Percentiles rank a stretch among this genome's conserved stretches.
Evolutionary conservation across 1,284 basidiomycete genomes (phyloP).

Genomic region (Malassezia pachydermatis): DNA sequence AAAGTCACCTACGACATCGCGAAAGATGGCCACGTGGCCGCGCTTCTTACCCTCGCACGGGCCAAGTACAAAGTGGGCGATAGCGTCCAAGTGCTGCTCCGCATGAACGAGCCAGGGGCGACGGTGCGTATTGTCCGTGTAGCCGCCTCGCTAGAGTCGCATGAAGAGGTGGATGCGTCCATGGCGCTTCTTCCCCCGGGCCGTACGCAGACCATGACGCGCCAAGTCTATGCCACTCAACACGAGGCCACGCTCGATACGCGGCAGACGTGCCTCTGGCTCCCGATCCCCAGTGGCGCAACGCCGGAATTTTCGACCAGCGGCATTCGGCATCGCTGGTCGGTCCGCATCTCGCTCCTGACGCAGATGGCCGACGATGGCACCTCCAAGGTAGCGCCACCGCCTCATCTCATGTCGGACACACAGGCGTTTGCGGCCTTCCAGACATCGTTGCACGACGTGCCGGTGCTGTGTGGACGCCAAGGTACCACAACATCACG

Average conservation of each 20-base stretch:
- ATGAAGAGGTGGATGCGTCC: conserved; percentile 36
- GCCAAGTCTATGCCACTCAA: conserved; percentile 32
- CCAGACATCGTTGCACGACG: conserved; percentile 27
- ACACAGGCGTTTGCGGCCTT: conserved; percentile 35
- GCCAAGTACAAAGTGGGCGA: conserved; percentile 44
- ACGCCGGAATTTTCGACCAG: conserved; percentile 41
- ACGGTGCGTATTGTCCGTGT: conserved; percentile 34
- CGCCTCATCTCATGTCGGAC: conserved; percentile 26
- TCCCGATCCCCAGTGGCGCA: conserved; percentile 37
- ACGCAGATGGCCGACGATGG: conserved; percentile 22
- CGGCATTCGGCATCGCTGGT: conserved; percentile 37
- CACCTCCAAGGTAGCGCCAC: conserved; percentile 15
- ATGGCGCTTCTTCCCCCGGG: conserved; percentile 30
- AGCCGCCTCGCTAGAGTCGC: conserved; percentile 37
- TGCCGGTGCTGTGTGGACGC: conserved; percentile 17
- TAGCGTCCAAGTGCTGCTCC: conserved; percentile 35
- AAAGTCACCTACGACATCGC: conserved; percentile 53
- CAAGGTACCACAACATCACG: not conserved
- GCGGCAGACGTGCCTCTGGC: conserved; percentile 26
- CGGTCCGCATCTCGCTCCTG: conserved; percentile 34
- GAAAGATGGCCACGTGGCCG: conserved; percentile 42
- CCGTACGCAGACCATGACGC: conserved; percentile 25
- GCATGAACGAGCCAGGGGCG: conserved; percentile 28
- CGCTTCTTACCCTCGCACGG: conserved; percentile 38
- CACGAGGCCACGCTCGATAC: conserved; percentile 38